These are phyloP conservation scores for Ogataea chonburiensis DNA, from an alignment of 805 yeast species.

Conservation along the genomic window DNA sequence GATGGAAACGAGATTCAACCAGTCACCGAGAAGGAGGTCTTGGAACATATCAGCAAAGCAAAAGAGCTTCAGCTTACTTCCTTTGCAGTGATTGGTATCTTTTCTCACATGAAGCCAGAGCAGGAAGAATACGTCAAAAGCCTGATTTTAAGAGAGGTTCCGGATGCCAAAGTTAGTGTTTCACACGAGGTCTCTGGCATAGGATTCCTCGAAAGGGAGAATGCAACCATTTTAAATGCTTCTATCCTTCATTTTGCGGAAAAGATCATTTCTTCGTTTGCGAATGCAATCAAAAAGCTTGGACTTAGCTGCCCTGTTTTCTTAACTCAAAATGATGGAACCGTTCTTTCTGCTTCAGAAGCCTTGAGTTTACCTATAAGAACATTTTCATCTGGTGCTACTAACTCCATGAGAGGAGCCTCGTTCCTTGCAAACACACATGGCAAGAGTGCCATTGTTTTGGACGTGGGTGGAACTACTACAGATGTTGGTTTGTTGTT, in stretches of 20 bases:
- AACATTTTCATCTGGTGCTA: conserved; percentile 50
- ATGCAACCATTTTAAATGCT: conserved; percentile 47
- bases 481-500: conserved; percentile 48
- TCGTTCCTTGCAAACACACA: conserved; percentile 38
- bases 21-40: conserved; percentile 29
- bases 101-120: conserved; percentile 37
- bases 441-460: conserved; percentile 40
- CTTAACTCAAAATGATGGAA: conserved; percentile 49
- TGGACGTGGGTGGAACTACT: conserved; percentile 52
- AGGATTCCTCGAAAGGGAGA: conserved; percentile 47
- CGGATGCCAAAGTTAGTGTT: conserved; percentile 35
- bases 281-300: conserved; percentile 35
- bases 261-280: conserved; percentile 40
- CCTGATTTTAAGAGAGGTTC: conserved; percentile 35
- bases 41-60: conserved; percentile 27
- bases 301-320: conserved; percentile 41
- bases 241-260: conserved; percentile 43
- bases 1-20: conserved; percentile 40
- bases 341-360: conserved; percentile 40
- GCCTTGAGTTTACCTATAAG: conserved; percentile 43
- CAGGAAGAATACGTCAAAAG: conserved; percentile 40
- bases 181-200: conserved; percentile 44
- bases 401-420: conserved; percentile 49
- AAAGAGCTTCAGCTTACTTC: conserved; percentile 34
- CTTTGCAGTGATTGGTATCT: conserved; percentile 42